Conservation (phyloP, 1,284 basidiomycete genomes). For the Leccinum subrobustum region DNA sequence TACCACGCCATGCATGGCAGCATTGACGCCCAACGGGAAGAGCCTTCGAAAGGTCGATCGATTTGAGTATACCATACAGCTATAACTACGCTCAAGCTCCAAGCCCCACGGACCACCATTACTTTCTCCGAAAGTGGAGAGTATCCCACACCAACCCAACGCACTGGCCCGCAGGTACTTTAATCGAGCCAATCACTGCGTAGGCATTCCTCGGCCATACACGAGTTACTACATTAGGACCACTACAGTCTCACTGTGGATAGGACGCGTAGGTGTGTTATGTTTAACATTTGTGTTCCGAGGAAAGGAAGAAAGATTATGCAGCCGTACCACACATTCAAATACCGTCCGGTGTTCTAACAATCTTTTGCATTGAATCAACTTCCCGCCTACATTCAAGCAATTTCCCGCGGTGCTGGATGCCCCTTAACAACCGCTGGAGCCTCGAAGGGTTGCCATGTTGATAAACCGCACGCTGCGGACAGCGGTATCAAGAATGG, state of each 20-base stretch:
- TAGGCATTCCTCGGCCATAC: neutral
- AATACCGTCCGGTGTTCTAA: neutral
- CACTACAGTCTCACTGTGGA: neutral
- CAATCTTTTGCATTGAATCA: neutral
- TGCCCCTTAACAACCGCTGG: neutral
- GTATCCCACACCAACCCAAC: constrained; percentile 8
- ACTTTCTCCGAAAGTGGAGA: neutral
- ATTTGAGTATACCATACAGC: neutral
- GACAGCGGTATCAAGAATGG: neutral
- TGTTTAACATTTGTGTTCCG: neutral
- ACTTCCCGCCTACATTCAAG: neutral
- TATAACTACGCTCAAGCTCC: neutral
- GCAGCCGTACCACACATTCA: neutral
- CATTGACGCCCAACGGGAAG: neutral
- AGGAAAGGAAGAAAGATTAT: neutral
- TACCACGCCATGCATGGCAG: neutral
- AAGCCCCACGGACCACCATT: neutral
- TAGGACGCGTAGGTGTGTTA: neutral
- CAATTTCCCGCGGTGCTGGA: neutral
- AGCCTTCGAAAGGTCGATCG: neutral
- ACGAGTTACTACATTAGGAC: neutral
- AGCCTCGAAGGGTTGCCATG: neutral
- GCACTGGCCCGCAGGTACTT: neutral
- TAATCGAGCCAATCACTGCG: neutral
- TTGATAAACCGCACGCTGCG: neutral